Evolutionary conservation across 129 eudicot genomes (phyloP).

Genomic region (carrot (Daucus carota)): DNA sequence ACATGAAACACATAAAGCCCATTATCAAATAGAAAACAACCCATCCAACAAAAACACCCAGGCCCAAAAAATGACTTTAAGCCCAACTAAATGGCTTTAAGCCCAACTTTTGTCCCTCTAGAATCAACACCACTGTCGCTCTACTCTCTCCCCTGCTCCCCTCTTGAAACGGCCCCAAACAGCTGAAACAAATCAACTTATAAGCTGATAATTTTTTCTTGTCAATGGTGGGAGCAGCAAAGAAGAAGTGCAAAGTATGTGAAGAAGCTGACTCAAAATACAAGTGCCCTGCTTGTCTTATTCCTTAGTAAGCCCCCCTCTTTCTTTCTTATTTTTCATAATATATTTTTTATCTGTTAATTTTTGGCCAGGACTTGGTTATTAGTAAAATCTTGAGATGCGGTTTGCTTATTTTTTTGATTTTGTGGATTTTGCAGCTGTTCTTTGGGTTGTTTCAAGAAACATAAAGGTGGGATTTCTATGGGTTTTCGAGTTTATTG

Average conservation of each 20-base stretch:
- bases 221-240: not conserved
- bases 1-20: no score
- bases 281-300: slow-evolving; percentile 9
- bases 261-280: slow-evolving; percentile 3
- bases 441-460: slow-evolving; percentile 67
- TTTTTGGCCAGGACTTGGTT: not conserved
- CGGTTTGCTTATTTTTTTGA: not conserved
- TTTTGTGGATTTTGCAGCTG: slow-evolving; percentile 38
- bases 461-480: slow-evolving; percentile 59
- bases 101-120: no score
- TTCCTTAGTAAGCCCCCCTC: not conserved
- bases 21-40: no score
- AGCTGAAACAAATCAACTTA: not conserved
- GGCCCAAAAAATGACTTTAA: no score
- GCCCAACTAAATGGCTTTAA: no score
- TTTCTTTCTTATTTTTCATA: not conserved
- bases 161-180: no score
- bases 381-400: not conserved
- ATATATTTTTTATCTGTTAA: not conserved
- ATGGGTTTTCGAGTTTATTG: not conserved
- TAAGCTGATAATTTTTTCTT: not conserved
- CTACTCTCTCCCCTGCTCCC: no score
- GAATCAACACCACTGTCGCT: no score
- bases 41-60: no score
- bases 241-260: slow-evolving; percentile 3